Evolutionary conservation across 805 yeast species (phyloP).

Genomic region (Candida sanyiensis): DNA sequence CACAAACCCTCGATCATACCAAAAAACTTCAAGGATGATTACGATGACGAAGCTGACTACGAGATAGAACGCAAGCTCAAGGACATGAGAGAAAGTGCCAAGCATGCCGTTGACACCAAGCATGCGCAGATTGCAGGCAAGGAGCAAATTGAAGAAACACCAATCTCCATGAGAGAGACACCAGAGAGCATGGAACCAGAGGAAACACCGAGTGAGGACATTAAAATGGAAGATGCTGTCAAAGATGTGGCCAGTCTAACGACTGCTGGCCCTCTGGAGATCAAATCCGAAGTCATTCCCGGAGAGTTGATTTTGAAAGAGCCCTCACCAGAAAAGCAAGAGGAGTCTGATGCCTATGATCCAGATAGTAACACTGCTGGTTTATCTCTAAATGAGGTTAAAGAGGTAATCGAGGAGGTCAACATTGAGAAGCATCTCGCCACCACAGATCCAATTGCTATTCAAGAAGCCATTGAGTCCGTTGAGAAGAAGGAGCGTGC

Average conservation of each 20-base stretch:
- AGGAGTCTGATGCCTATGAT: constrained; percentile 18
- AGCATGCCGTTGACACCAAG: neutral
- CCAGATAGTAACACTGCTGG: constrained; percentile 12
- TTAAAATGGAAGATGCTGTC: no score
- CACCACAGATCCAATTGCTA: neutral
- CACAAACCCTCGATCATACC: constrained; percentile 25
- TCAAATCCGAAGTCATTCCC: no score
- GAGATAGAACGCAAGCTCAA: constrained; percentile 9
- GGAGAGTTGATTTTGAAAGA: neutral
- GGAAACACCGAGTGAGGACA: no score
- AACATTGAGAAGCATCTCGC: constrained; percentile 5
- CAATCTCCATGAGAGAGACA: no score
- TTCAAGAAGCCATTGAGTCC: neutral
- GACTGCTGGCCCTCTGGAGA: no score
- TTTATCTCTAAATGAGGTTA: constrained; percentile 1
- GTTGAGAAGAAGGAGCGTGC: neutral
- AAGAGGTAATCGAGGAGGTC: constrained; percentile 9
- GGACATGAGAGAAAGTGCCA: constrained; percentile 1
- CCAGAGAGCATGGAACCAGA: no score
- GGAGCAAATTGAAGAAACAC: no score
- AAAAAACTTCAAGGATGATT: constrained; percentile 21
- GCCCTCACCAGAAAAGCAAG: constrained; percentile 4
- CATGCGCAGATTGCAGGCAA: no score
- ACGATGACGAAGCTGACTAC: constrained; percentile 22
- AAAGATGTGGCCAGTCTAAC: no score